A percentile compares a stretch with the other conserved stretches of the same genome.
phyloP scores from a whole-genome alignment of 2,329 filamentous ascomycete species.

The Tolypocladium album region DNA sequence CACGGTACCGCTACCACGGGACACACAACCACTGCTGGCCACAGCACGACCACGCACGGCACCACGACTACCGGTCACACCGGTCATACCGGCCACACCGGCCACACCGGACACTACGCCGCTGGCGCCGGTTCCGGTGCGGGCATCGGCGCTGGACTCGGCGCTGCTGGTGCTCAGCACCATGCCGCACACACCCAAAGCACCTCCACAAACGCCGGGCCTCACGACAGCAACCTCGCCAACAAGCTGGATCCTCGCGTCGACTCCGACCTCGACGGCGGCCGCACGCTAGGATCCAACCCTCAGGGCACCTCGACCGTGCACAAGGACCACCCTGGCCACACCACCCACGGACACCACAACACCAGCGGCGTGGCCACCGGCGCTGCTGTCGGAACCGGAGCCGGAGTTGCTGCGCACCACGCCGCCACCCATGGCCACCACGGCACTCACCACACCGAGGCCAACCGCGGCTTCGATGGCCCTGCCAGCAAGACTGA shows the following conservation, averaged over 20 bases:
- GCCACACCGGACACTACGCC: conserved; percentile 17
- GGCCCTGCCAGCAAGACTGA: conserved; percentile 16
- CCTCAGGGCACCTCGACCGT: conserved; percentile 12
- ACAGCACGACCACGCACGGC: conserved; percentile 6
- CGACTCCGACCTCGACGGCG: conserved; percentile 39
- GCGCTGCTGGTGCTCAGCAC: neutral
- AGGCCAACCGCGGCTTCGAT: conserved; percentile 2
- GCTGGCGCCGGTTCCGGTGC: conserved; percentile 17
- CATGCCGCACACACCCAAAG: neutral
- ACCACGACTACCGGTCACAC: conserved; percentile 20
- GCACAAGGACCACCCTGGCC: conserved; percentile 1
- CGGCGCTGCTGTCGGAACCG: neutral
- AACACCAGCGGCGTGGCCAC: neutral
- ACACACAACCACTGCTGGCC: conserved; percentile 16
- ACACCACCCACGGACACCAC: neutral
- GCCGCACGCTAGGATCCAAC: conserved; percentile 15
- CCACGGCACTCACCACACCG: conserved; percentile 30
- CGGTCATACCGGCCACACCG: neutral
- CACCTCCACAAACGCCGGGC: conserved; percentile 21
- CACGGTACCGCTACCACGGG: conserved; percentile 18
- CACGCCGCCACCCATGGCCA: conserved; percentile 18
- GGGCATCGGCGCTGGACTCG: neutral
- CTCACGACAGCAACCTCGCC: conserved; percentile 30
- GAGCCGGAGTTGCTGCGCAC: conserved; percentile 8
- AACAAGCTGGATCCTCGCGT: conserved; percentile 44